These are phyloP conservation scores for Halenospora varia DNA, from an alignment of 495 filamentous ascomycete genomes.

Conservation along the genomic window DNA sequence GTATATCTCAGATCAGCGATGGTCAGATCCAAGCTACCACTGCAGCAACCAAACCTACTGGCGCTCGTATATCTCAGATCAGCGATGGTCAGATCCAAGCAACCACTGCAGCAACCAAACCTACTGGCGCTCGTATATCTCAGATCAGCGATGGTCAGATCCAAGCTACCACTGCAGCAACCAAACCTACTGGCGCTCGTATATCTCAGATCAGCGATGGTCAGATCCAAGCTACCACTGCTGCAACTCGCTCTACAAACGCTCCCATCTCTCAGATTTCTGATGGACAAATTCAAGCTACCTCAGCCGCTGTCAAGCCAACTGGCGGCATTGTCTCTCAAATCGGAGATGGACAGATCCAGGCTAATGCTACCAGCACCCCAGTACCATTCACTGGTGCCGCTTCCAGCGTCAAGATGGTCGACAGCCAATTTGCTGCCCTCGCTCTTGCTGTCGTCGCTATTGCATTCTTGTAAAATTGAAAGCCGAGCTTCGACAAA, in stretches of 20 bases:
- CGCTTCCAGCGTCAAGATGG: not conserved
- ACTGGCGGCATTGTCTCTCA: conserved; percentile 15
- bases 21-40: too few relatives aligned
- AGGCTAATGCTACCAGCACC: conserved; percentile 17
- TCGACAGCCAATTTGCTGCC: conserved; percentile 9
- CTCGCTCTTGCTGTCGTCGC: conserved; percentile 17
- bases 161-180: conserved; percentile 34
- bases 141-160: too few relatives aligned
- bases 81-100: too few relatives aligned
- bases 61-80: too few relatives aligned
- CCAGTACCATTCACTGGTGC: conserved; percentile 8
- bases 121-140: too few relatives aligned
- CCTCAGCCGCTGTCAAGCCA: conserved; percentile 10
- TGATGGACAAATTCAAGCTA: conserved; percentile 27
- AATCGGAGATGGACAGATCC: conserved; percentile 32
- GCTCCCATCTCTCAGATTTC: too few relatives aligned
- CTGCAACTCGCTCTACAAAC: too few relatives aligned
- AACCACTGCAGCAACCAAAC: too few relatives aligned
- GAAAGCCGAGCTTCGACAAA: not conserved
- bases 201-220: conserved; percentile 16
- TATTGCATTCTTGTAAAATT: conserved; percentile 21
- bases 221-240: conserved; percentile 6
- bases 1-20: too few relatives aligned
- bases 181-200: too few relatives aligned
- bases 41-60: too few relatives aligned